These are phyloP conservation scores for Aphanomyces cochlioides DNA, from an alignment of 352 stramenopile species.

Conservation along the genomic window DNA sequence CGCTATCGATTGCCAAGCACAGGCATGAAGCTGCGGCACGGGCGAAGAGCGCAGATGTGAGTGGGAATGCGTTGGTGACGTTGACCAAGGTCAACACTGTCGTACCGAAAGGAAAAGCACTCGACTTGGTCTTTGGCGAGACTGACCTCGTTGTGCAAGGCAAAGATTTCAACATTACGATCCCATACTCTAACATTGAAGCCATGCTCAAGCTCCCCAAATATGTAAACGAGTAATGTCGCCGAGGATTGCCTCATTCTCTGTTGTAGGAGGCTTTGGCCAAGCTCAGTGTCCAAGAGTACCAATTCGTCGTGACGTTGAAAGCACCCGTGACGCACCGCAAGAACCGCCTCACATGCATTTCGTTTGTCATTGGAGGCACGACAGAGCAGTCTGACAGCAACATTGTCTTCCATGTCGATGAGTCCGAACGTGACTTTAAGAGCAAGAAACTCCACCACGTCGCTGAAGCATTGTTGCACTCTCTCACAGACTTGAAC, in stretches of 20 bases:
- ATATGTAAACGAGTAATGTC: background rate
- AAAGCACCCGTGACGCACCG: conserved; percentile 11
- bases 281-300: conserved; percentile 14
- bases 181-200: conserved; percentile 26
- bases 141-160: conserved; percentile 20
- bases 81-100: conserved; percentile 10
- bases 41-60: conserved; percentile 14
- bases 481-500: background rate
- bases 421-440: conserved; percentile 9
- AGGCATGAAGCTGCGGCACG: conserved; percentile 9
- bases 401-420: conserved; percentile 20
- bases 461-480: conserved; percentile 8
- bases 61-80: conserved; percentile 9
- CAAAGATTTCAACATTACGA: conserved; percentile 22
- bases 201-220: conserved; percentile 23
- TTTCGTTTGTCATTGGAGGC: conserved; percentile 16
- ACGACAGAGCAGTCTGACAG: background rate
- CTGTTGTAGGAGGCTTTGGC: conserved; percentile 4
- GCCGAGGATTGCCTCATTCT: background rate
- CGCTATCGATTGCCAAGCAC: conserved; percentile 20
- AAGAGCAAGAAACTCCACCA: conserved; percentile 21
- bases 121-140: conserved; percentile 28
- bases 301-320: conserved; percentile 25
- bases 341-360: conserved; percentile 14
- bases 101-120: conserved; percentile 22